These are phyloP conservation scores for Morella rubra DNA, from an alignment of 306 rosid genomes.

Conservation along the genomic window DNA sequence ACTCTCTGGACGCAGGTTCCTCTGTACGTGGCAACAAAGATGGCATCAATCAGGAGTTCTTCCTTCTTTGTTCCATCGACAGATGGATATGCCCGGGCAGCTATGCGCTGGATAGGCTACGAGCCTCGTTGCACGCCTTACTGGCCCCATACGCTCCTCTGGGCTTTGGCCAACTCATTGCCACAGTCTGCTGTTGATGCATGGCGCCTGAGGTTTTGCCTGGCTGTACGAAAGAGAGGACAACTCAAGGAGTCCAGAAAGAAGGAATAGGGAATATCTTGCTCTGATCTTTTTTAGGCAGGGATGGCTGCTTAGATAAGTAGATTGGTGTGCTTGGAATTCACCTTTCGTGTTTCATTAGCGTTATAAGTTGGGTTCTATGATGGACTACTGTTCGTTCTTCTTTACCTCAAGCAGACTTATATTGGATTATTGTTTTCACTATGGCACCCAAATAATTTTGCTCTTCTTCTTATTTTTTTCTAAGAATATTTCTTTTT, in stretches of 20 bases:
- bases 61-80: slow-evolving; percentile 91
- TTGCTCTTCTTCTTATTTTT: neutral
- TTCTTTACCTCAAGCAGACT: no score
- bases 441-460: neutral
- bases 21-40: slow-evolving; percentile 90
- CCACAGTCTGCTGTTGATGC: slow-evolving; percentile 65
- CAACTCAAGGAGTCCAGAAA: slow-evolving; percentile 70
- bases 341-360: neutral
- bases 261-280: slow-evolving; percentile 41
- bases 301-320: slow-evolving; percentile 8
- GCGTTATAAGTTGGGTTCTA: neutral
- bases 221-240: slow-evolving; percentile 75
- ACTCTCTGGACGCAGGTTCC: slow-evolving; percentile 66
- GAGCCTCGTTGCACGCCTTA: slow-evolving; percentile 97
- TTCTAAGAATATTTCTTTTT: no score
- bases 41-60: slow-evolving; percentile 89
- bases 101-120: slow-evolving; percentile 72
- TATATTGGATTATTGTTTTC: neutral
- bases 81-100: slow-evolving; percentile 78
- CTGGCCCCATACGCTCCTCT: slow-evolving; percentile 85
- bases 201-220: slow-evolving; percentile 77
- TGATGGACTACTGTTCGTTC: neutral
- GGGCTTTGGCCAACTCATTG: slow-evolving; percentile 62
- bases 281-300: neutral
- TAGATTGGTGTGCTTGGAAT: slow-evolving; percentile 9